Conservation (phyloP, 441 rosid species). For the Gossypium davidsonii region DNA sequence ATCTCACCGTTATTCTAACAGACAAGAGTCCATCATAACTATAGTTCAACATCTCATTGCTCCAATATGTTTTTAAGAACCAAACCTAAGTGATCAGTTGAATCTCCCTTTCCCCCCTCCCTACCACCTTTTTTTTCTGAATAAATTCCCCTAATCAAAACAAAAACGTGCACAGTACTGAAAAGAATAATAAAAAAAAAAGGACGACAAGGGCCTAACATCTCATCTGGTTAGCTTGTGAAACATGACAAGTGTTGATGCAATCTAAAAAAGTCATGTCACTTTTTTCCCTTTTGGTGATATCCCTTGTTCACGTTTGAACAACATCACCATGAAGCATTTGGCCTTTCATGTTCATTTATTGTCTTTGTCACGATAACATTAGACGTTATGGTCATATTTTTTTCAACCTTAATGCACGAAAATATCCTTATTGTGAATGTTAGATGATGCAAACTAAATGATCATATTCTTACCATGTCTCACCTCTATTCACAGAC, state of each 20-base stretch:
- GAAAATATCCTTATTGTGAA: background rate
- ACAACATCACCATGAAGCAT: background rate
- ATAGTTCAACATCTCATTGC: background rate
- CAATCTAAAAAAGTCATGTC: background rate
- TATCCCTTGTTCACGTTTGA: background rate
- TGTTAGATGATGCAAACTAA: background rate
- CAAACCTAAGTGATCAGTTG: background rate
- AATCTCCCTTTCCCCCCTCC: background rate
- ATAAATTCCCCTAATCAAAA: background rate
- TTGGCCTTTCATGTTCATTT: background rate
- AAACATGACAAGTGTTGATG: background rate
- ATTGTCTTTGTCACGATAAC: background rate
- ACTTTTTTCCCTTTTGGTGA: background rate
- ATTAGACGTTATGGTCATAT: too few species aligned
- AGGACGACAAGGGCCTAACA: background rate
- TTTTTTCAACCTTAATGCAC: background rate
- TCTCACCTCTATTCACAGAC: slow-evolving; percentile 7
- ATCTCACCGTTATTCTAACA: background rate
- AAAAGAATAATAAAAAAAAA: background rate
- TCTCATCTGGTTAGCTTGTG: too few species aligned
- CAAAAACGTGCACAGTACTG: slow-evolving; percentile 5
- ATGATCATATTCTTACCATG: slow-evolving; percentile 7
- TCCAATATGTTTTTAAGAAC: background rate
- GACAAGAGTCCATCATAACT: background rate
- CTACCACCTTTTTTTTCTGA: background rate